A percentile compares a stretch with the other conserved stretches of the same genome.
Evolutionary conservation across 2,329 filamentous ascomycete species (phyloP).

Genomic region (Lasiodiplodia hormozganensis): DNA sequence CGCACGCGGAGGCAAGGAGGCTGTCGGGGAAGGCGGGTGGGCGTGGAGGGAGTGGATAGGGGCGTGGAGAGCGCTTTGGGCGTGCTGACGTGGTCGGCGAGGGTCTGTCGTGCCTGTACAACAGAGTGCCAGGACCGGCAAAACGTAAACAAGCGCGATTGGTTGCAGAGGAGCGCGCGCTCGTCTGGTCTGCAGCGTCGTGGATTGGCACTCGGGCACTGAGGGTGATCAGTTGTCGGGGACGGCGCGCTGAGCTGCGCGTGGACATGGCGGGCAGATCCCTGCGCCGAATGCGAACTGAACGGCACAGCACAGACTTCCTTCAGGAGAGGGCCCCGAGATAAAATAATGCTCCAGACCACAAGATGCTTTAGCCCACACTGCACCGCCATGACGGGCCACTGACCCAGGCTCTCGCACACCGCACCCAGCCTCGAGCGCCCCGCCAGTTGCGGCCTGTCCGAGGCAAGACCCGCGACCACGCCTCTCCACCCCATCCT

Average conservation of each 20-base stretch:
- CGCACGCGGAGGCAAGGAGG: slow-evolving; percentile 15
- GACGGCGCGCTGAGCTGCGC: not conserved
- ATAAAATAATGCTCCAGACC: slow-evolving; percentile 28
- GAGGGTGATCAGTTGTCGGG: slow-evolving; percentile 1
- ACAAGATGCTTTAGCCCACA: slow-evolving; percentile 18
- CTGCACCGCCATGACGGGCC: slow-evolving; percentile 23
- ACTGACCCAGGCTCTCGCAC: slow-evolving; percentile 8
- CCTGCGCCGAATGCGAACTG: slow-evolving; percentile 19
- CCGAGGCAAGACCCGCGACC: not conserved
- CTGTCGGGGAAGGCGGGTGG: slow-evolving; percentile 8
- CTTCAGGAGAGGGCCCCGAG: slow-evolving; percentile 27
- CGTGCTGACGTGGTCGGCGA: slow-evolving; percentile 19
- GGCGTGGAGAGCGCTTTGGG: not conserved
- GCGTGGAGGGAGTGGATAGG: not conserved
- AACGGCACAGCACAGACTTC: slow-evolving; percentile 27
- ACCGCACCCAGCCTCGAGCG: not conserved
- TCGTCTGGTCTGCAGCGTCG: not conserved
- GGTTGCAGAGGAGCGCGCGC: not conserved
- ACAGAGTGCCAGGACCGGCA: slow-evolving; percentile 15
- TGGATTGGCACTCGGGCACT: not conserved
- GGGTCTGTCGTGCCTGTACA: not conserved
- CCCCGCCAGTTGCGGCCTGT: not conserved
- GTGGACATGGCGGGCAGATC: slow-evolving; percentile 19
- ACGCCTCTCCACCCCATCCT: slow-evolving; percentile 23
- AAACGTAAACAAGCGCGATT: slow-evolving; percentile 25